Evolutionary conservation across 2,329 filamentous ascomycete genomes (phyloP), one percentile per base, ranked within the genome.

Genomic region (Sclerotinia glacialis): DNA sequence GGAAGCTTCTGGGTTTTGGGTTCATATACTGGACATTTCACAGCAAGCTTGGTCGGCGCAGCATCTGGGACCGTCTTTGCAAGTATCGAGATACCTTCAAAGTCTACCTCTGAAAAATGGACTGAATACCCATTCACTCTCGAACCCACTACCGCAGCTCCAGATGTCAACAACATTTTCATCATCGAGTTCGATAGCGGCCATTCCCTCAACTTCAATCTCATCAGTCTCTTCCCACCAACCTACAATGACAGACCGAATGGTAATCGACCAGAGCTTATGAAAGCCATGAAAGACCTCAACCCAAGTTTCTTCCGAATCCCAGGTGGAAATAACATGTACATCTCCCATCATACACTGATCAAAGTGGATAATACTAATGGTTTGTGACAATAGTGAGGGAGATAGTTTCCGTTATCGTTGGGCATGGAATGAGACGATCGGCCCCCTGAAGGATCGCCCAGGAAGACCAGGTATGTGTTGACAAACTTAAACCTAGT

Each of bases 271-370:
- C 75, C 80, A 11, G 85, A 88, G 62, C 76, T 89, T 64, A 82
- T 81, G 3, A 79, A 84, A 67, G 80, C 81, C 9, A 74, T 88
- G 2, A 82, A 79, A 2, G 80, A 78, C 12, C 73, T 86, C 0
- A 82, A 84, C 54, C 82, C 83, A 0, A 81, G 80, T 21, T 83
- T 89, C 71, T 80, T 90, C 49, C 82, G 88, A 23, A 83, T 89
- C 66, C 87, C 88, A 0, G 88, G 88, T 7, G 87, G 86, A 12
- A 88, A 88, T 73, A 88, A 87, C 78, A 76, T 89, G 75, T 77
- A 74, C 65, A 76, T 72, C 2, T 16, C 26, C 37, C 40, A 53
- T 40, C 14, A 34, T 31, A 31, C 18, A 26, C 5, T 23, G 49
- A 37, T 68, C 34, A 40, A 40, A 66, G 28, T 14, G 18, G 49